phyloP scores from a whole-genome alignment of 257 asterid species.

The Solanum tacnaense region DNA sequence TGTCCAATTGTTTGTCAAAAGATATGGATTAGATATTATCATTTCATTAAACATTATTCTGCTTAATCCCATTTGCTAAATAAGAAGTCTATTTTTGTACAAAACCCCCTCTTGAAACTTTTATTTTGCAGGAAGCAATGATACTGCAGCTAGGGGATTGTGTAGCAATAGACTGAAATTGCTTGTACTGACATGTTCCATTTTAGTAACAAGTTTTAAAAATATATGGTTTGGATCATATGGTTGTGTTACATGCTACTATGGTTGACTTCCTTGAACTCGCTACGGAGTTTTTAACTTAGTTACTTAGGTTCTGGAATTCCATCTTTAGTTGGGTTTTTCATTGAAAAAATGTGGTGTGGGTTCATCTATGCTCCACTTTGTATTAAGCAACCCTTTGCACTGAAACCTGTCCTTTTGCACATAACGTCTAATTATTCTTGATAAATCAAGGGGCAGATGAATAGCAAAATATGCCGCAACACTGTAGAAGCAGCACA shows the following conservation, averaged over 20 bases:
- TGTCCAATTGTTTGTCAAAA: slow-evolving; percentile 1
- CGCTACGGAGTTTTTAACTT: background rate
- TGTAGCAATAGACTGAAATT: background rate
- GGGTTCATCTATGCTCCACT: background rate
- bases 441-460: background rate
- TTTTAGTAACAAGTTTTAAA: background rate
- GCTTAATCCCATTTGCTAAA: background rate
- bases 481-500: background rate
- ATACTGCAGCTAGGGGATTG: background rate
- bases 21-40: background rate
- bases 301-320: background rate
- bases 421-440: background rate
- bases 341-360: background rate
- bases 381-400: background rate
- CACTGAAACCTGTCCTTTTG: background rate
- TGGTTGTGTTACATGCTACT: background rate
- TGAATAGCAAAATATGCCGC: background rate
- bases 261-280: background rate
- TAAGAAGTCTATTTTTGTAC: background rate
- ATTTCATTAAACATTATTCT: background rate
- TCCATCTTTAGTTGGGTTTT: background rate
- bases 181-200: background rate
- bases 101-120: background rate
- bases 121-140: background rate
- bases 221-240: background rate